Evolutionary conservation across 2,329 filamentous ascomycete genomes (phyloP).

Genomic region (Aspergillus fijiensis): DNA sequence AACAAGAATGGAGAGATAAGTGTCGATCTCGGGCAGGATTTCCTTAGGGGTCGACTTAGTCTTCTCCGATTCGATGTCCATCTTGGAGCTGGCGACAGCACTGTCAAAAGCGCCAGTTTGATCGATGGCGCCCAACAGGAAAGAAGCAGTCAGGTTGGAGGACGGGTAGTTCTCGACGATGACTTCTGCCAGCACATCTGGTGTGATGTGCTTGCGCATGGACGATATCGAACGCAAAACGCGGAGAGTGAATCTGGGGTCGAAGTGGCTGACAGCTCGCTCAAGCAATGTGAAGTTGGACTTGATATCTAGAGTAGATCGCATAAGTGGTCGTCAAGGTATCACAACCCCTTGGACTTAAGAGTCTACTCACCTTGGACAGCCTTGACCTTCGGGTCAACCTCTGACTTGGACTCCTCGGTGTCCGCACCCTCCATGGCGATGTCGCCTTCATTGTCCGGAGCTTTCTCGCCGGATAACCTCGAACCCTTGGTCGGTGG

Average conservation of each 20-base stretch:
- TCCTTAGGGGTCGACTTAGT: slow-evolving; percentile 67
- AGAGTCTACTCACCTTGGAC: slow-evolving; percentile 42
- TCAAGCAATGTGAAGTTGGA: slow-evolving; percentile 90
- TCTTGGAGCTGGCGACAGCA: slow-evolving; percentile 59
- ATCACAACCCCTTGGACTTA: background rate
- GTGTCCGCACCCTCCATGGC: slow-evolving; percentile 62
- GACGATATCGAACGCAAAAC: slow-evolving; percentile 94
- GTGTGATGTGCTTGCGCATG: slow-evolving; percentile 84
- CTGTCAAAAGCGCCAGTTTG: slow-evolving; percentile 65
- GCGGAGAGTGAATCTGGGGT: slow-evolving; percentile 90
- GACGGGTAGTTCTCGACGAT: slow-evolving; percentile 77
- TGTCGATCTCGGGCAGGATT: slow-evolving; percentile 79
- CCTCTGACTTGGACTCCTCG: slow-evolving; percentile 44
- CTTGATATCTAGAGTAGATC: slow-evolving; percentile 72
- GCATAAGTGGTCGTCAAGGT: slow-evolving; percentile 7
- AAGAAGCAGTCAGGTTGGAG: slow-evolving; percentile 65
- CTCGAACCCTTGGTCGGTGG: slow-evolving; percentile 67
- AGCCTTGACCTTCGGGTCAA: slow-evolving; percentile 52
- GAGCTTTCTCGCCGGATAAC: slow-evolving; percentile 55
- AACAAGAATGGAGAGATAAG: slow-evolving; percentile 81
- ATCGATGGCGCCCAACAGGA: slow-evolving; percentile 68
- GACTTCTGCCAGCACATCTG: slow-evolving; percentile 76
- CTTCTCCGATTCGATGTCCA: slow-evolving; percentile 73
- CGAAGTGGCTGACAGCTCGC: slow-evolving; percentile 87
- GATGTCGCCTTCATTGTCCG: slow-evolving; percentile 68